phyloP scores from a whole-genome alignment of 768 basidiomycete species.

The Hygrophoropsis aurantiaca region DNA sequence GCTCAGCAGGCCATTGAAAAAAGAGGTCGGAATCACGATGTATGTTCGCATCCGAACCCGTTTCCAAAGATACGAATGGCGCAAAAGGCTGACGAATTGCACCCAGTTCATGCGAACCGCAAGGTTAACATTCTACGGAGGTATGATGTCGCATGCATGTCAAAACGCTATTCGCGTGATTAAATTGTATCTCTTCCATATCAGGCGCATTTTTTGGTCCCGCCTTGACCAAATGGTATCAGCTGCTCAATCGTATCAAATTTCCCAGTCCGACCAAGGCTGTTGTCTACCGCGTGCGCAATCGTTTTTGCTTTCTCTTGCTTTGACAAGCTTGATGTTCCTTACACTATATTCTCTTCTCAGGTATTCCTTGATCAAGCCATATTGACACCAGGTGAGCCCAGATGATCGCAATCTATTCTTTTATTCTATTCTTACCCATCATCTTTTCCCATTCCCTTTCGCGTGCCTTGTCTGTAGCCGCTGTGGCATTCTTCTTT shows the following conservation, averaged over 20 bases:
- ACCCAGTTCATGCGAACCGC: slow-evolving; percentile 58
- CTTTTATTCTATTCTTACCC: slow-evolving; percentile 2
- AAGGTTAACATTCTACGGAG: slow-evolving; percentile 72
- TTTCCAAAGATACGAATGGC: background rate
- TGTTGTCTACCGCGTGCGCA: slow-evolving; percentile 59
- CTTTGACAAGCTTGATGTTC: background rate
- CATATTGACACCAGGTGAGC: slow-evolving; percentile 66
- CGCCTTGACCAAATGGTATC: slow-evolving; percentile 79
- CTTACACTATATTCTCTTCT: slow-evolving; percentile 1
- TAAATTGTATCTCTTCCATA: background rate
- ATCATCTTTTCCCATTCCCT: background rate
- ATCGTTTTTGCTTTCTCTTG: background rate
- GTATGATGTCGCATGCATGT: slow-evolving; percentile 26
- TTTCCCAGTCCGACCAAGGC: slow-evolving; percentile 61
- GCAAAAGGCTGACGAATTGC: background rate
- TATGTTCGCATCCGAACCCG: slow-evolving; percentile 32
- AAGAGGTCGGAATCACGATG: slow-evolving; percentile 73
- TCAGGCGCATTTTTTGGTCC: slow-evolving; percentile 77
- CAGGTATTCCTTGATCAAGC: slow-evolving; percentile 85
- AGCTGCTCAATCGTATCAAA: slow-evolving; percentile 66
- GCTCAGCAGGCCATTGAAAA: slow-evolving; percentile 85
- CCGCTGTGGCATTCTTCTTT: slow-evolving; percentile 57
- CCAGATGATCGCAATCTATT: background rate
- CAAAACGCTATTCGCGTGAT: background rate
- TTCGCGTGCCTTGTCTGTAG: slow-evolving; percentile 21